Evolutionary conservation across 441 rosid species (phyloP).

Genomic region (Brassica hybrid): DNA sequence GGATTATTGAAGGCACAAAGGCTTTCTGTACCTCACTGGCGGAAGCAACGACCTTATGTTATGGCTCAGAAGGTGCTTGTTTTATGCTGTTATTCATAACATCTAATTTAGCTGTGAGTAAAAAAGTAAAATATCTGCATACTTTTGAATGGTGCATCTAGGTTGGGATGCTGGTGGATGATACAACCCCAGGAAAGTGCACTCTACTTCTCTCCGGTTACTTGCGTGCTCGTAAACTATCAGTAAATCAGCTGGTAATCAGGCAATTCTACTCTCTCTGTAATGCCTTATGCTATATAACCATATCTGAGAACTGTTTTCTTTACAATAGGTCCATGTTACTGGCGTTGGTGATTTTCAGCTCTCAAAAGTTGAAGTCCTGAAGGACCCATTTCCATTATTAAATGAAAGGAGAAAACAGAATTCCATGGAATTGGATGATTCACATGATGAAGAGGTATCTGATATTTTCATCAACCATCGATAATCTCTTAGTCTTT

Average conservation of each 20-base stretch:
- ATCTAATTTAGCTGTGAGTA: not conserved
- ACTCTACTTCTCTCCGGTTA: constrained; percentile 81
- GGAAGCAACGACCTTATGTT: constrained; percentile 79
- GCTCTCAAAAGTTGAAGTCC: constrained; percentile 71
- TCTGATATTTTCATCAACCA: not conserved
- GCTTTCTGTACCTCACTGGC: constrained; percentile 83
- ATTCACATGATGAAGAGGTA: constrained; percentile 65
- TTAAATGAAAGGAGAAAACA: constrained; percentile 64
- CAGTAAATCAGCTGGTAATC: constrained; percentile 90
- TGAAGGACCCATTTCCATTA: constrained; percentile 85
- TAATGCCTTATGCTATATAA: constrained; percentile 30
- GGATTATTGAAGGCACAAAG: constrained; percentile 89
- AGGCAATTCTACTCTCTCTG: constrained; percentile 13
- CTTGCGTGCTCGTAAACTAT: constrained; percentile 69
- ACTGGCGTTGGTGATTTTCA: constrained; percentile 97
- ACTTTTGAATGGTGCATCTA: constrained; percentile 33
- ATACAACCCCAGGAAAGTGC: constrained; percentile 58
- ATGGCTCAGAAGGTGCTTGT: constrained; percentile 72
- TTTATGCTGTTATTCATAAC: constrained; percentile 4
- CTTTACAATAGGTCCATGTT: constrained; percentile 71
- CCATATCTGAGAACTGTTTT: constrained; percentile 27
- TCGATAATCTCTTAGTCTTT: not conserved
- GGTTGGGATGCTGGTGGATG: constrained; percentile 67
- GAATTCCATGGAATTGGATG: constrained; percentile 81
- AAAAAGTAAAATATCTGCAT: not conserved